These are phyloP conservation scores for Cylindrotheca closterium DNA, from an alignment of 108 stramenopile species.

Conservation along the genomic window DNA sequence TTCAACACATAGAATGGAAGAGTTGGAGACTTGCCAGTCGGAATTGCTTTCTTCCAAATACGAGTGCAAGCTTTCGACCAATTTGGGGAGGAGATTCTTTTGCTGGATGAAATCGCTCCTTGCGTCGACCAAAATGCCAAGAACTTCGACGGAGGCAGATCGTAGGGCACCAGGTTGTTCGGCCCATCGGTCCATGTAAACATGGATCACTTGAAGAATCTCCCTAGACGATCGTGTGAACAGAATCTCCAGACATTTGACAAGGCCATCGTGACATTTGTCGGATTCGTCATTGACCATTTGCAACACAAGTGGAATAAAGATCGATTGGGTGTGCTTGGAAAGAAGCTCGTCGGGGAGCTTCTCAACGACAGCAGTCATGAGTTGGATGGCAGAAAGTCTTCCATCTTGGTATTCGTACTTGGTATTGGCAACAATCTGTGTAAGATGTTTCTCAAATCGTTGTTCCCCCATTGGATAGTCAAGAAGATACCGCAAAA, in stretches of 20 bases:
- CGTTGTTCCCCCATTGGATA: conserved; percentile 84
- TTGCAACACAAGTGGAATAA: conserved; percentile 85
- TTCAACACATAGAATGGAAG: conserved; percentile 65
- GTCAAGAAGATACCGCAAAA: conserved; percentile 80
- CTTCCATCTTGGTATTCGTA: conserved; percentile 91
- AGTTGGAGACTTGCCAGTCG: conserved; percentile 77
- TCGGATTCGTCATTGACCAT: conserved; percentile 87
- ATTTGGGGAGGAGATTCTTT: conserved; percentile 29
- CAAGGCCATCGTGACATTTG: conserved; percentile 67
- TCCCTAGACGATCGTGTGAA: conserved; percentile 62
- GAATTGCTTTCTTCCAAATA: conserved; percentile 6
- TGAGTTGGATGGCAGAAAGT: conserved; percentile 66
- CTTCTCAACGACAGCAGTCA: conserved; percentile 57
- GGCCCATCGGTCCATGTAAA: conserved; percentile 71
- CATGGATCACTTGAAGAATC: conserved; percentile 55
- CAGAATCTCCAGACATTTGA: conserved; percentile 52
- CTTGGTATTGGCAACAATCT: conserved; percentile 79
- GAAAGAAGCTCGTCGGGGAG: conserved; percentile 71
- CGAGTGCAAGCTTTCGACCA: conserved; percentile 27
- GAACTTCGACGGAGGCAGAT: conserved; percentile 66
- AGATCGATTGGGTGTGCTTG: conserved; percentile 66
- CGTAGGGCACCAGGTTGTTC: conserved; percentile 45
- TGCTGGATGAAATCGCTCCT: conserved; percentile 59
- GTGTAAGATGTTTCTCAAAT: conserved; percentile 72
- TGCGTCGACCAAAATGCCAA: conserved; percentile 71